These are phyloP conservation scores for Salvia hispanica DNA, from an alignment of 257 asterid genomes.

Conservation along the genomic window DNA sequence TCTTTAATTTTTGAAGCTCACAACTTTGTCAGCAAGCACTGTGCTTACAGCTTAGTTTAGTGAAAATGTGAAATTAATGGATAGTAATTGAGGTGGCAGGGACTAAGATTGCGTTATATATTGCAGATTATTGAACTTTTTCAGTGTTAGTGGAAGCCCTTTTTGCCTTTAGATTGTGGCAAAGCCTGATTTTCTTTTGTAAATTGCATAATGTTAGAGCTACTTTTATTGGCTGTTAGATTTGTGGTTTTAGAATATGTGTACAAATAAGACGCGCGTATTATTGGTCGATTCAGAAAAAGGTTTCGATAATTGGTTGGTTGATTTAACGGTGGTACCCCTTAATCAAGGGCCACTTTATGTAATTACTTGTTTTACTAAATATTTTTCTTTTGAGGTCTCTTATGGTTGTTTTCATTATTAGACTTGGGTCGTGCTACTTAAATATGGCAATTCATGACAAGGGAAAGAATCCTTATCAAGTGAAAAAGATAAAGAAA, in stretches of 20 bases:
- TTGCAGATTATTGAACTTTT: background rate
- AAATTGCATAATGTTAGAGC: background rate
- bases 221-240: background rate
- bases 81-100: too few relatives aligned
- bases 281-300: background rate
- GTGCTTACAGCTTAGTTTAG: background rate
- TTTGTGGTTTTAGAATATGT: background rate
- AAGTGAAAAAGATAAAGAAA: too few relatives aligned
- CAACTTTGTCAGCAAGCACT: slow-evolving; percentile 19
- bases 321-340: too few relatives aligned
- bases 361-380: too few relatives aligned
- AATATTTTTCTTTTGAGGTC: too few relatives aligned
- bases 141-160: slow-evolving; percentile 15
- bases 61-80: too few relatives aligned
- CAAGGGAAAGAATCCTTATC: too few relatives aligned
- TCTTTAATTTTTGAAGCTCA: background rate
- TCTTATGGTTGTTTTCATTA: too few relatives aligned
- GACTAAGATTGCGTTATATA: background rate
- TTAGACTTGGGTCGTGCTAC: too few relatives aligned
- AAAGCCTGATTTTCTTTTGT: background rate
- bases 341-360: too few relatives aligned
- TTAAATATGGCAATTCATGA: too few relatives aligned
- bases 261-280: background rate
- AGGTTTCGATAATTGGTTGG: too few relatives aligned
- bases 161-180: background rate